Conservation (phyloP, 768 basidiomycete genomes). For the Mrakia frigida region DNA sequence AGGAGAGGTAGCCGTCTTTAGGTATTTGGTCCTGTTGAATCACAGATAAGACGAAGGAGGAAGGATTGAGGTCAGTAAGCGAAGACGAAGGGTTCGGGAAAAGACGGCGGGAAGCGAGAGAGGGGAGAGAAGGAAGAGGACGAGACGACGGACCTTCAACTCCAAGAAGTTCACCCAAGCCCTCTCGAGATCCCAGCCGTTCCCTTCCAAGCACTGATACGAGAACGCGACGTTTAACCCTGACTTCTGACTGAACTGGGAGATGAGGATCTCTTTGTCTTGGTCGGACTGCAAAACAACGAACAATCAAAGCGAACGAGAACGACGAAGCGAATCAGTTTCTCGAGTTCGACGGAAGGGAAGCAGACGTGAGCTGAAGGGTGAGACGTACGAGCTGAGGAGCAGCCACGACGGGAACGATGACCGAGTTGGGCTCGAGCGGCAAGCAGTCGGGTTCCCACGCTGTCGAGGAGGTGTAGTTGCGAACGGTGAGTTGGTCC, state of each 20-base stretch:
- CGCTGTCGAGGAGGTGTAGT: slow-evolving; percentile 74
- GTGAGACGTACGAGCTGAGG: slow-evolving; percentile 39
- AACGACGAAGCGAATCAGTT: slow-evolving; percentile 45
- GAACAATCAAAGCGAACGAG: too few species aligned
- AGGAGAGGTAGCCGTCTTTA: slow-evolving; percentile 16
- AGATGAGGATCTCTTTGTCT: slow-evolving; percentile 57
- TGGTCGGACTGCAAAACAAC: slow-evolving; percentile 21
- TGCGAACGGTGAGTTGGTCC: slow-evolving; percentile 75
- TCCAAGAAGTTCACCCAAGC: slow-evolving; percentile 82
- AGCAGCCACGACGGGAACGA: not conserved
- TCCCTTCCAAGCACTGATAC: slow-evolving; percentile 76
- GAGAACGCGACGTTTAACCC: slow-evolving; percentile 73
- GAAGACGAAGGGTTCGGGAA: not conserved
- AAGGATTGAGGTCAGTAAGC: not conserved
- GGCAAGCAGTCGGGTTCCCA: slow-evolving; percentile 54
- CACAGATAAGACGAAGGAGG: not conserved
- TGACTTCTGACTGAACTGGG: slow-evolving; percentile 67
- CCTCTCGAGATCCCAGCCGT: slow-evolving; percentile 73
- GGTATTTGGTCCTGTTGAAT: slow-evolving; percentile 29
- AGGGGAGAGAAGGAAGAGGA: not conserved
- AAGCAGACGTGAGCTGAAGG: not conserved
- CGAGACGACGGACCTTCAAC: slow-evolving; percentile 48
- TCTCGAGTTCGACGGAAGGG: not conserved
- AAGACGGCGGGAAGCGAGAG: not conserved
- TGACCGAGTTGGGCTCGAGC: slow-evolving; percentile 30